Conservation (phyloP, 2,329 filamentous ascomycete species). For the Kalmusia sp. region DNA sequence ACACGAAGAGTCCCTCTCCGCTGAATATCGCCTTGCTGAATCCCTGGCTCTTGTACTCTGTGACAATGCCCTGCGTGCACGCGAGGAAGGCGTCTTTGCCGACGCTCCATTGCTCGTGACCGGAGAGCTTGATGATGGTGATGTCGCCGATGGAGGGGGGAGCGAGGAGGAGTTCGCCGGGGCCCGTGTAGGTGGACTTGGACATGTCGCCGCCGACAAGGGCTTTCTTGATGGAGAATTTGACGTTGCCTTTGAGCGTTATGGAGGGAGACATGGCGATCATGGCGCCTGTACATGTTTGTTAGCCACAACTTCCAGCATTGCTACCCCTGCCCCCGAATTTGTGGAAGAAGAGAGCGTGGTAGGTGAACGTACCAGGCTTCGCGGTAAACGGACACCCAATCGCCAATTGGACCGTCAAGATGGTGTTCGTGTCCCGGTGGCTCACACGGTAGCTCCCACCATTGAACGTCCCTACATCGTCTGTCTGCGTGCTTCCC, state of each 20-base stretch:
- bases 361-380: constrained; percentile 62
- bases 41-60: constrained; percentile 85
- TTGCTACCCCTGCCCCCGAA: no score
- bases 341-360: background rate
- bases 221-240: constrained; percentile 92
- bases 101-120: constrained; percentile 79
- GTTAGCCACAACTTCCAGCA: constrained; percentile 5
- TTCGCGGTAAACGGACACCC: constrained; percentile 83
- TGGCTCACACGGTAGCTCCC: constrained; percentile 94
- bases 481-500: constrained; percentile 70
- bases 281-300: constrained; percentile 71
- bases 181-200: constrained; percentile 82
- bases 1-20: constrained; percentile 90
- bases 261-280: constrained; percentile 93
- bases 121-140: constrained; percentile 76
- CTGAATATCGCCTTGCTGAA: constrained; percentile 91
- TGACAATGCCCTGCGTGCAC: constrained; percentile 83
- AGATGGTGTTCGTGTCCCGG: constrained; percentile 85
- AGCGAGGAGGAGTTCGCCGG: constrained; percentile 86
- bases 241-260: constrained; percentile 80
- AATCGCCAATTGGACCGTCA: constrained; percentile 88
- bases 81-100: constrained; percentile 88
- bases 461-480: constrained; percentile 96
- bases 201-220: constrained; percentile 80
- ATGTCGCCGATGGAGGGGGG: constrained; percentile 85